Base-by-base conservation (phyloP, 495 filamentous ascomycete genomes). In the Pseudoneurospora amorphoporcata region DNA sequence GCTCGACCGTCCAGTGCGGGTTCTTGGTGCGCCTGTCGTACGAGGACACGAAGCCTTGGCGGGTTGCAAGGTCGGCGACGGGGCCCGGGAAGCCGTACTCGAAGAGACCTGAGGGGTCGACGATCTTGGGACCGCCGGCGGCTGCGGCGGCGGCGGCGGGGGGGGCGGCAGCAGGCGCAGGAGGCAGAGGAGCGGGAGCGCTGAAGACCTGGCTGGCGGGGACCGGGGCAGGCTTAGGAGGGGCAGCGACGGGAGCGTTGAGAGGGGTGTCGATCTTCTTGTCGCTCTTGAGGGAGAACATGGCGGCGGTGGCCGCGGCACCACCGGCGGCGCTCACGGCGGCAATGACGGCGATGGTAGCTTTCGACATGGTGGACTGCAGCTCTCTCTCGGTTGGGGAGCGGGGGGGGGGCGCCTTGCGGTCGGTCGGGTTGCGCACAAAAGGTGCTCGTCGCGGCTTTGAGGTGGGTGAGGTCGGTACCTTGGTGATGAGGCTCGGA, bases 11-110 rank as follows among this genome's bases (percentile, higher is more conserved):
- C 95, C 95, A 99, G 79, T 90, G 82, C 3, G 95, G 95, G 79
- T 98, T 99, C 76, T 94, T 91, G 70, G 90, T 92, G 72, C 94
- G 92, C 10, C 95, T 92, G 81, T 99, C 94, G 85, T 90, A 99
- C 77, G 91, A 90, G 38, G 94, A 97, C 73, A 94, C 86, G 42
- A 97, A 86, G 35, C 92, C 90, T 3, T 87, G 80, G 16, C 92
- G 88, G 43, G 88, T 86, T 47, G 92, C 90, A 71, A 96, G 87
- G 82, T 99, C 95, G 76, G 89, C 86, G 39, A 95, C 82, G 40
- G 95, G 96, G 71, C 95, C 95, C 1, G 95, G 94, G 83, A 98
- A 98, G 76, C 96, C 95, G 82, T 99, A 99, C 80, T 98, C 91
- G 81, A 97, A 95, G 76, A 99, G 86, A 19, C 94, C 95, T 1